Conservation (phyloP, 2,329 filamentous ascomycete species). For the Graphilbum ipis-grandicollis region DNA sequence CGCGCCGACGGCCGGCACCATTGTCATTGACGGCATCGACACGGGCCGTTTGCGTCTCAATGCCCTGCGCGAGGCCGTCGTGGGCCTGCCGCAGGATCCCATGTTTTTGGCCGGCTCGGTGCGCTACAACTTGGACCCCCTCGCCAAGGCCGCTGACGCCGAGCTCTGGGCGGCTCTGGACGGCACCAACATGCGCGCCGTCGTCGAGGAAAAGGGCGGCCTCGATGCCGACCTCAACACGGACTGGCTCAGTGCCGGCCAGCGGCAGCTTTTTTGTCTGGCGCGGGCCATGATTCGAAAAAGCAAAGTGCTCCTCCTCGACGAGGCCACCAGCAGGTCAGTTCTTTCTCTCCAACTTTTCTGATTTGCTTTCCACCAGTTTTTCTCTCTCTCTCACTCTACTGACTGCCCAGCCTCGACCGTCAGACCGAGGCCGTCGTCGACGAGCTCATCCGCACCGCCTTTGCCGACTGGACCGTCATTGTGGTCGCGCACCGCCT, state of each 20-base stretch:
- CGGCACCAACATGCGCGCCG: neutral
- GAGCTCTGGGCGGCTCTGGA: neutral
- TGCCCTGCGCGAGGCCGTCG: conserved; percentile 75
- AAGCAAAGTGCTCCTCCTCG: conserved; percentile 76
- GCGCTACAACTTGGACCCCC: conserved; percentile 20
- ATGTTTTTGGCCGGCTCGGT: conserved; percentile 58
- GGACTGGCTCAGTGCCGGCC: conserved; percentile 56
- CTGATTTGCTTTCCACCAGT: too few relatives aligned
- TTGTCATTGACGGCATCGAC: conserved; percentile 72
- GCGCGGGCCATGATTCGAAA: conserved; percentile 57
- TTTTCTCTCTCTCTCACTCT: too few relatives aligned
- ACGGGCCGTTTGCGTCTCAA: conserved; percentile 72
- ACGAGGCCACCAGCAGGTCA: conserved; percentile 90
- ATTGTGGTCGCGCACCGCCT: conserved; percentile 41
- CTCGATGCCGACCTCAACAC: neutral
- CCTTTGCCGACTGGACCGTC: conserved; percentile 32
- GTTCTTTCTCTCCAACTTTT: too few relatives aligned
- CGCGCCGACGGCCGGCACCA: conserved; percentile 69
- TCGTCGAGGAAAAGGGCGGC: neutral
- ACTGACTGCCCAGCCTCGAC: conserved; percentile 82
- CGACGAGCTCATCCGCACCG: conserved; percentile 31
- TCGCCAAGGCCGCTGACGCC: conserved; percentile 28
- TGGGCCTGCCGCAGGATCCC: conserved; percentile 85
- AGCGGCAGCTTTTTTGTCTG: conserved; percentile 75
- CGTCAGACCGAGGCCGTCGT: conserved; percentile 51